A percentile compares a stretch with the other conserved stretches of the same genome.
Conservation (phyloP, 164 flowering plant genomes). For the Sextonia rubra region DNA sequence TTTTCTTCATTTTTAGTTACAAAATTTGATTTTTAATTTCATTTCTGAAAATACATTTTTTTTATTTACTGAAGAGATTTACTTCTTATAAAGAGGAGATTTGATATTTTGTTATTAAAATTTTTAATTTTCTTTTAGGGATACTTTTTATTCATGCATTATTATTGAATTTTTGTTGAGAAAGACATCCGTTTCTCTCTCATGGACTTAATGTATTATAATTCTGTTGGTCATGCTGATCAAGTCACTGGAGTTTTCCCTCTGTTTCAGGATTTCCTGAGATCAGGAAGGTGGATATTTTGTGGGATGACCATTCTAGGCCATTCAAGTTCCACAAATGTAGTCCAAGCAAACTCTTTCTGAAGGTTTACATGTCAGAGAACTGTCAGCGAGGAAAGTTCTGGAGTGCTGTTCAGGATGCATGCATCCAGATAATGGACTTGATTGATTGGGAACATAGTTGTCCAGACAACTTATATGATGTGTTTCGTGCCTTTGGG, state of each 20-base stretch:
- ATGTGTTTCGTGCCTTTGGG: conserved; percentile 48
- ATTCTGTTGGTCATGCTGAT: too few species aligned
- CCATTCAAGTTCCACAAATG: conserved; percentile 17
- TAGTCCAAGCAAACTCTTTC: conserved; percentile 58
- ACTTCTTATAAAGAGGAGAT: too few species aligned
- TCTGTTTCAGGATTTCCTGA: conserved; percentile 52
- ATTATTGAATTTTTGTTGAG: too few species aligned
- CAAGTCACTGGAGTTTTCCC: neutral
- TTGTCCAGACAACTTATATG: conserved; percentile 65
- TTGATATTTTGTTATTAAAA: too few species aligned
- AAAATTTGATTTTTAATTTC: too few species aligned
- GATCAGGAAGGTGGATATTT: conserved; percentile 70
- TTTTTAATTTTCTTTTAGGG: too few species aligned
- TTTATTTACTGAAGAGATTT: too few species aligned
- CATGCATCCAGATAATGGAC: conserved; percentile 53
- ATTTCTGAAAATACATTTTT: too few species aligned
- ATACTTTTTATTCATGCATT: too few species aligned
- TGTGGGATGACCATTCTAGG: conserved; percentile 53
- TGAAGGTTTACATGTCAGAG: conserved; percentile 54
- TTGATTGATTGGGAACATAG: conserved; percentile 88
- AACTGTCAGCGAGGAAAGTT: conserved; percentile 23
- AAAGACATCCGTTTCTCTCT: too few species aligned
- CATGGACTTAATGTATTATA: too few species aligned
- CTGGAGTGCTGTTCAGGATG: conserved; percentile 54
- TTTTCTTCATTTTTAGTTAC: too few species aligned